phyloP scores from a whole-genome alignment of 2,329 filamentous ascomycete species.

The Microdochium paspali region DNA sequence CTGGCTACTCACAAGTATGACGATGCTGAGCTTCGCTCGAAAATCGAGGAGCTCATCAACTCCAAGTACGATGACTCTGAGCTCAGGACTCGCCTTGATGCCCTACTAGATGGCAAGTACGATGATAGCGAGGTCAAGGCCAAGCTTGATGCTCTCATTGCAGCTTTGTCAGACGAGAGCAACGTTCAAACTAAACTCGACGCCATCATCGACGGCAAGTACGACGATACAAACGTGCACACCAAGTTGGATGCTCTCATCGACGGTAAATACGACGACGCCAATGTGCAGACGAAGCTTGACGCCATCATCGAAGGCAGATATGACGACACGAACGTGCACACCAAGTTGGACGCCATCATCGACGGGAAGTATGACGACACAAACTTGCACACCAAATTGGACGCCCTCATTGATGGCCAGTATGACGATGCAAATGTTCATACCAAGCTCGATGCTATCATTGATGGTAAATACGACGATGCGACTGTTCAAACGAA shows the following conservation, averaged over 20 bases:
- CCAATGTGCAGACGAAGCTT: not conserved
- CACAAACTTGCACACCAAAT: slow-evolving; percentile 23
- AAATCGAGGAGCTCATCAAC: slow-evolving; percentile 16
- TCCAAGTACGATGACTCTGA: slow-evolving; percentile 14
- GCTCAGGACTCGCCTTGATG: slow-evolving; percentile 15
- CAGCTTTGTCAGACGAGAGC: not conserved
- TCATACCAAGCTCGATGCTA: slow-evolving; percentile 10
- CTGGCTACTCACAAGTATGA: slow-evolving; percentile 26
- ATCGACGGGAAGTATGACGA: slow-evolving; percentile 13
- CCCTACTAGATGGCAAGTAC: slow-evolving; percentile 11
- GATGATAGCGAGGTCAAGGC: not conserved
- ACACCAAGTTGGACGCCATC: slow-evolving; percentile 13
- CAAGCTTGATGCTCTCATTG: slow-evolving; percentile 1
- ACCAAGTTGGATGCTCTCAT: not conserved
- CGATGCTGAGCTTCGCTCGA: slow-evolving; percentile 18
- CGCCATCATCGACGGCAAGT: not conserved
- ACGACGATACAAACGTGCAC: not conserved
- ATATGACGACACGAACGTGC: slow-evolving; percentile 1
- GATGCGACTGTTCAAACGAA: not conserved
- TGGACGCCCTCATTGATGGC: slow-evolving; percentile 19
- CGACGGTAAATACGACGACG: not conserved
- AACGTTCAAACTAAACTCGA: not conserved
- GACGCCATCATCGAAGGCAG: slow-evolving; percentile 23
- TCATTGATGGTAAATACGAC: slow-evolving; percentile 2
- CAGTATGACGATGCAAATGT: slow-evolving; percentile 12